These are phyloP conservation scores for Chaetomiaceae sp. DNA, from an alignment of 2,329 filamentous ascomycete species.

Conservation along the genomic window DNA sequence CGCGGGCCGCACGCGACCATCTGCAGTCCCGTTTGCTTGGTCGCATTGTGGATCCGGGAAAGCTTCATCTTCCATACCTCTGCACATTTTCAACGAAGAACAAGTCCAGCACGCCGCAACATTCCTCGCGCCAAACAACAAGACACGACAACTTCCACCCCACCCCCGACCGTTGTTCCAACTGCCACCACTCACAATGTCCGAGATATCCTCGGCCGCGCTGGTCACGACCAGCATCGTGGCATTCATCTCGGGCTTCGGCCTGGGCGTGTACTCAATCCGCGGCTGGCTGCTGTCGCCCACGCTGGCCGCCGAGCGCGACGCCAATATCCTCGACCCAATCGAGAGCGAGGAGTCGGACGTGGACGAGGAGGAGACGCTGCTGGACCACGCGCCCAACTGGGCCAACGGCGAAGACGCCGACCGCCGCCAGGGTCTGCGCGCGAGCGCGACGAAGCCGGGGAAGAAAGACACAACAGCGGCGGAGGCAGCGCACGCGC, in stretches of 20 bases:
- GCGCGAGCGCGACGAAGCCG: conserved; percentile 20
- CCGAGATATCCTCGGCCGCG: conserved; percentile 32
- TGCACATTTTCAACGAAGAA: too few relatives aligned
- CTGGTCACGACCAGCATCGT: conserved; percentile 69
- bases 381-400: conserved; percentile 61
- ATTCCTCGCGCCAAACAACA: too few relatives aligned
- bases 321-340: conserved; percentile 51
- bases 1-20: too few relatives aligned
- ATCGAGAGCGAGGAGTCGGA: conserved; percentile 65
- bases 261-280: conserved; percentile 69
- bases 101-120: too few relatives aligned
- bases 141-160: too few relatives aligned
- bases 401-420: conserved; percentile 58
- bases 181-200: neutral
- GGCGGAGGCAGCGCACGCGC: conserved; percentile 22
- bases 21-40: too few relatives aligned
- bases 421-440: conserved; percentile 52
- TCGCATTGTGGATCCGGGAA: too few relatives aligned
- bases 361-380: conserved; percentile 51
- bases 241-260: conserved; percentile 69
- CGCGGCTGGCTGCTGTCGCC: conserved; percentile 55
- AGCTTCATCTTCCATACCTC: too few relatives aligned
- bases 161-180: too few relatives aligned
- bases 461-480: neutral
- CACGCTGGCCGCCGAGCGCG: conserved; percentile 49